Base-by-base conservation (phyloP, 805 yeast genomes). In the Isabelozyma pseudorhagii region DNA sequence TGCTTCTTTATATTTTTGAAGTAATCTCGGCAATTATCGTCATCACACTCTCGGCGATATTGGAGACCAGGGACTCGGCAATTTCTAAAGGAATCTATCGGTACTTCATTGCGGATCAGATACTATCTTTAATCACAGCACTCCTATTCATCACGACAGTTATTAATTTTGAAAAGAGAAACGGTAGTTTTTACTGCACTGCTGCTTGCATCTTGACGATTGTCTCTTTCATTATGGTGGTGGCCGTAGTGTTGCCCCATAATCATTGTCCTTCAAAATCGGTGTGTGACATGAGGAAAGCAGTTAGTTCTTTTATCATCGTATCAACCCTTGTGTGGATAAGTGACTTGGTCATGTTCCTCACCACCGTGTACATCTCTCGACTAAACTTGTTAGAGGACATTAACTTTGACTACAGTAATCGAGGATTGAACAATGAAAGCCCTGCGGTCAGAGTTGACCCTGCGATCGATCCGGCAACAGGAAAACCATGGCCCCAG, bases 151-250 rank as follows among this genome's bases (percentile, higher is more conserved):
- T 74, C 27, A 59, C 66, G 15, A 64, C 63, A n/a, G 50, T 70
- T n/a, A 62, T 74, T 46, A 67, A 66, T 47, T 74, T 68, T 48
- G 78, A 72, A 46, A 63, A 56, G 46, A 54, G 74, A 47, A 71
- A 71, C 49, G 78, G 78, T 2, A 66, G 72, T 28, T 69, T 73
- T 46, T 74, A 72, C 49, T 71, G 77, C 46, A 47, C 68, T 10
- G 56, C 67, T 2, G 70, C 73, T 2, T 53, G 66, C 17, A 43
- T 72, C 5, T 53, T 74, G 53, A 67, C 72, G 36, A 51, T 71
- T 8, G 67, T 69, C 13, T 62, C 77, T 6, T 68, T 75, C 52
- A 58, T 68, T 7, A 59, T 67, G 44, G 63, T 67, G 10, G 53
- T 62, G 1, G 55, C 69, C 5, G 52, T 53, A 9, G 52, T 72